Percentiles rank a stretch among this genome's conserved stretches.
Conservation (phyloP, 2,329 filamentous ascomycete species). For the Orbilia oligospora region DNA sequence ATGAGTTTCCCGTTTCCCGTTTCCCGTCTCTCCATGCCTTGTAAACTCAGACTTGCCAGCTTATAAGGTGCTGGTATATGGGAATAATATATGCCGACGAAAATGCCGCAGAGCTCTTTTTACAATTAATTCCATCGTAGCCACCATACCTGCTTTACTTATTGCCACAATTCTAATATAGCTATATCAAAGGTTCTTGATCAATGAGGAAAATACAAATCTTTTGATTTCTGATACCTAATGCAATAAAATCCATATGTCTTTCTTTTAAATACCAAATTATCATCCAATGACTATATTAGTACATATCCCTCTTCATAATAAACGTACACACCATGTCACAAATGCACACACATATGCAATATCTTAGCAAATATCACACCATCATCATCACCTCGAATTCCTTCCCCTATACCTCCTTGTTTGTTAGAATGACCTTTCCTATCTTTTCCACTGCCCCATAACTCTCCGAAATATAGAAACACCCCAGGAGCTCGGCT, state of each 20-base stretch:
- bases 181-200: not conserved
- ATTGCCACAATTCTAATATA: constrained; percentile 3
- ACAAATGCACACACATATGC: constrained; percentile 5
- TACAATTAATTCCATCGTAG: not conserved
- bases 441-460: constrained; percentile 38
- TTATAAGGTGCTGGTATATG: not conserved
- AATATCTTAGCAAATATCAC: constrained; percentile 26
- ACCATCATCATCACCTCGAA: constrained; percentile 28
- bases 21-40: constrained; percentile 1
- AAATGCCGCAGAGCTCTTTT: constrained; percentile 50
- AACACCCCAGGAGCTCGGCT: constrained; percentile 4
- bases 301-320: not conserved
- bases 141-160: constrained; percentile 5
- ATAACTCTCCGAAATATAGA: constrained; percentile 29
- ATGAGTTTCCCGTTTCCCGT: not conserved
- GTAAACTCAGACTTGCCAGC: not conserved
- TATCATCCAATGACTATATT: constrained; percentile 11
- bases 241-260: not conserved
- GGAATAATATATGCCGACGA: constrained; percentile 7
- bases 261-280: constrained; percentile 5
- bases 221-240: constrained; percentile 8
- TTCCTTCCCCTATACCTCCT: constrained; percentile 20
- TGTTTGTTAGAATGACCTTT: not conserved
- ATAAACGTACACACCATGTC: constrained; percentile 44
- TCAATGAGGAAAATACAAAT: not conserved